Conservation (phyloP, 441 rosid genomes). For the Hura crepitans region DNA sequence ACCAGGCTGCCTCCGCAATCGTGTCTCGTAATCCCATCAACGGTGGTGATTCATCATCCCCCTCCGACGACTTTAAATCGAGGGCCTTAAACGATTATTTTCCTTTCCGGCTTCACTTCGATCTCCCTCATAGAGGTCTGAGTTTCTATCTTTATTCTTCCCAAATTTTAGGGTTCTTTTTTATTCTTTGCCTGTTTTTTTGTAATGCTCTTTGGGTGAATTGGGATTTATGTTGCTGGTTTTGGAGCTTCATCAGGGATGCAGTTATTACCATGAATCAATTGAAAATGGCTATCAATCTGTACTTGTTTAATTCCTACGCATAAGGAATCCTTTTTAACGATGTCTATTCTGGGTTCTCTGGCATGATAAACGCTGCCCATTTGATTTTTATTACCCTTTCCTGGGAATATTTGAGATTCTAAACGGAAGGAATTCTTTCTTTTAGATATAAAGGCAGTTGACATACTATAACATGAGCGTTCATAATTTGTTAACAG, state of each 20-base stretch:
- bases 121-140: slow-evolving; percentile 39
- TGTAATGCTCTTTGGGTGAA: neutral
- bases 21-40: slow-evolving; percentile 22
- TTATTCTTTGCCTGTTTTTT: neutral
- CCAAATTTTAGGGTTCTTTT: slow-evolving; percentile 23
- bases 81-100: slow-evolving; percentile 10
- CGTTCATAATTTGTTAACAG: neutral
- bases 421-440: neutral
- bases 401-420: neutral
- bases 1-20: slow-evolving; percentile 25
- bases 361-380: neutral
- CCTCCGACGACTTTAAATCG: slow-evolving; percentile 24
- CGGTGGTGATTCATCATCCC: slow-evolving; percentile 27
- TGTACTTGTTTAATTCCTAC: neutral
- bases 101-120: slow-evolving; percentile 23
- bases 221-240: neutral
- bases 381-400: neutral
- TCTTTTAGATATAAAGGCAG: neutral
- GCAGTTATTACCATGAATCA: neutral
- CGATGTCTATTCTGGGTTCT: neutral
- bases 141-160: neutral
- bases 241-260: neutral
- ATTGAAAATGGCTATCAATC: neutral
- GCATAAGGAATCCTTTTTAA: neutral
- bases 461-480: neutral